Percentiles rank a stretch among this genome's conserved stretches.
Conservation (phyloP, 306 rosid genomes). For the Dalbergia oliveri region DNA sequence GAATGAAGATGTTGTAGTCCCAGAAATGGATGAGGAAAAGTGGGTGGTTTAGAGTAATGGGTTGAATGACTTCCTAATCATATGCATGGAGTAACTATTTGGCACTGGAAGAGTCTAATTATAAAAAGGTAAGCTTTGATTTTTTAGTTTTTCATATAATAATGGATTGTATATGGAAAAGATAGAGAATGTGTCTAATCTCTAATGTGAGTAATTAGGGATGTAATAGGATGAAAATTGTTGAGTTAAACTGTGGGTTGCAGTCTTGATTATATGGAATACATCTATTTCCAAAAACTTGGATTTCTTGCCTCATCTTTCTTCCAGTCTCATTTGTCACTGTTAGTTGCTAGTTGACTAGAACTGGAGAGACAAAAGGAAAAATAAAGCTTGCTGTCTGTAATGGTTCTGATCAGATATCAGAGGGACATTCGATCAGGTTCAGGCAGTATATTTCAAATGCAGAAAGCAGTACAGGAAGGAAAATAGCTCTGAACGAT, state of each 20-base stretch:
- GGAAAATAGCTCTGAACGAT: too few species aligned
- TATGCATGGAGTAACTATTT: slow-evolving; percentile 23
- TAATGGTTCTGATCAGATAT: too few species aligned
- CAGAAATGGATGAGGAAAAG: slow-evolving; percentile 67
- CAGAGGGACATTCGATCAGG: too few species aligned
- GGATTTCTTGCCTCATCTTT: slow-evolving; percentile 19
- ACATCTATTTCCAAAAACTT: neutral
- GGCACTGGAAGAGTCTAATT: neutral
- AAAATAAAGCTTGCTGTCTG: too few species aligned
- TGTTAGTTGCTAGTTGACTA: neutral
- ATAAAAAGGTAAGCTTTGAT: slow-evolving; percentile 13
- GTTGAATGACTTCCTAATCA: neutral
- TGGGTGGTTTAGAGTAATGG: slow-evolving; percentile 59
- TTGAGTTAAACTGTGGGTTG: slow-evolving; percentile 13
- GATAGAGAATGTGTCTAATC: neutral
- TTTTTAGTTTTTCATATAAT: neutral
- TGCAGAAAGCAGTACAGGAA: too few species aligned
- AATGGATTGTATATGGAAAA: neutral
- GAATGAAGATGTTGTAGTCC: slow-evolving; percentile 73
- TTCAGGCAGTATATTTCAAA: too few species aligned
- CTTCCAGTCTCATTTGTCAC: neutral
- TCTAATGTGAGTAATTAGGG: neutral
- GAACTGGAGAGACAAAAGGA: neutral
- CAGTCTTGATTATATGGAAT: slow-evolving; percentile 26
- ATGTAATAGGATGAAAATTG: neutral